Base-by-base conservation (phyloP, 176 grass and related monocot species). In the Thalia dealbata region DNA sequence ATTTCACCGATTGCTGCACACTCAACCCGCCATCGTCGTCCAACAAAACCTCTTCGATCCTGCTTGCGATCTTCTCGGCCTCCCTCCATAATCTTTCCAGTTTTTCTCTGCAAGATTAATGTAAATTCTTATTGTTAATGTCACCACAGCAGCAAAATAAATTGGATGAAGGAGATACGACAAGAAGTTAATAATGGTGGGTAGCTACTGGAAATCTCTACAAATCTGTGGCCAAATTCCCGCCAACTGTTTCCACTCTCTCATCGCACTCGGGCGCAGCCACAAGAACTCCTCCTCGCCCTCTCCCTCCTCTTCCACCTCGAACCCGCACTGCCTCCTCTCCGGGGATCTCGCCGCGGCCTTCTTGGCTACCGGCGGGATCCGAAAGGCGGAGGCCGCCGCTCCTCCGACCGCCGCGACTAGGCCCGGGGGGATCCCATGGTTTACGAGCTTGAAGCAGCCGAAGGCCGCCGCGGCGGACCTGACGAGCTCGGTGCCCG, bases 401-500 rank as follows among this genome's bases (percentile, higher is more conserved):
- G 77, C 77, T 0, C 35, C 67, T 43, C 32, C 38, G n/a, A 80
- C 77, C 22, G 79, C 72, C 7, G 74, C 65, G 10, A 85, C 26
- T 19, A 87, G 56, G 14, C 63, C 58, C 19, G 10, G 43, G n/a
- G 84, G 52, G 58, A 93, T 72, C n/a, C 78, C 86, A 69, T 90
- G 86, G 30, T 82, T 82, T 18, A 82, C 64, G 65, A 84, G 73
- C 76, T 87, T 84, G 71, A 92, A 92, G 76, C 84, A 87, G 16
- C 81, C 86, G 69, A 86, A 73, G 48, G 73, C 65, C 66, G 72
- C 73, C 38, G 86, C 86, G 10, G 84, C 75, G 27, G 84, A 89
- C 73, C 73, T 85, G 52, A 95, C 50, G 14, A 60, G 30, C 66
- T 81, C 78, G 43, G 29, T 74, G 35, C 10, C 71, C 0, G 28